These are phyloP conservation scores for Protomyces arabidopsidicola DNA, from an alignment of 1,139 yeast species.

Conservation along the genomic window DNA sequence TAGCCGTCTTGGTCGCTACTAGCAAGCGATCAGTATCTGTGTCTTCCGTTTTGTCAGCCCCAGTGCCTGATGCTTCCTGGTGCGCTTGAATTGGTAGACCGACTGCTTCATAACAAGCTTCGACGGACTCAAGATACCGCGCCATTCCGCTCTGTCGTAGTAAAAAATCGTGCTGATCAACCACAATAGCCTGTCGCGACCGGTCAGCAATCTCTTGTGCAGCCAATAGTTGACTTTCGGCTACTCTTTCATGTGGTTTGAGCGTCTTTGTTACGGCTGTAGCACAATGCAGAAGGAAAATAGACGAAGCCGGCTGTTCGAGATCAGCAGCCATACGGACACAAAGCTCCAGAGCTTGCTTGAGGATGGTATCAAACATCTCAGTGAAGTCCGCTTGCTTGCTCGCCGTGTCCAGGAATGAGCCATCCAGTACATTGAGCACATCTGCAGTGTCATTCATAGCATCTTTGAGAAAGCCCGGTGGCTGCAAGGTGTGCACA, in stretches of 20 bases:
- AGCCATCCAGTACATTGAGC: conserved; percentile 40
- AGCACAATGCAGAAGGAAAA: conserved; percentile 12
- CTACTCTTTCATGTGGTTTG: conserved; percentile 34
- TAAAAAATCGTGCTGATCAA: conserved; percentile 36
- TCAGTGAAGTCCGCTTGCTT: conserved; percentile 36
- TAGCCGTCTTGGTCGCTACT: conserved; percentile 11
- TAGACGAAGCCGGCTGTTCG: conserved; percentile 16
- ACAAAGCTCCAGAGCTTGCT: conserved; percentile 38
- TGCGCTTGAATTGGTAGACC: not conserved
- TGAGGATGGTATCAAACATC: conserved; percentile 39
- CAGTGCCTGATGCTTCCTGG: not conserved
- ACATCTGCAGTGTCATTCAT: conserved; percentile 40
- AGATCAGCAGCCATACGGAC: conserved; percentile 26
- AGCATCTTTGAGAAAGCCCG: conserved; percentile 40
- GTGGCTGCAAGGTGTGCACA: conserved; percentile 39
- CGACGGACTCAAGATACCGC: conserved; percentile 27
- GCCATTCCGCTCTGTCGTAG: conserved; percentile 48
- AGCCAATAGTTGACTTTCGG: conserved; percentile 37
- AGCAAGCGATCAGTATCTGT: not conserved
- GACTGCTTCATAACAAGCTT: not conserved
- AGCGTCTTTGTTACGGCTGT: conserved; percentile 35
- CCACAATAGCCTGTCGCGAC: conserved; percentile 37
- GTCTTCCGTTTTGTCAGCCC: not conserved
- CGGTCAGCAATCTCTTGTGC: conserved; percentile 36
- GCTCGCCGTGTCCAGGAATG: conserved; percentile 35